A percentile compares a stretch with the other conserved stretches of the same genome.
These are phyloP conservation scores for Cordyceps tenuipes DNA, from an alignment of 2,329 filamentous ascomycete genomes.

Conservation along the genomic window DNA sequence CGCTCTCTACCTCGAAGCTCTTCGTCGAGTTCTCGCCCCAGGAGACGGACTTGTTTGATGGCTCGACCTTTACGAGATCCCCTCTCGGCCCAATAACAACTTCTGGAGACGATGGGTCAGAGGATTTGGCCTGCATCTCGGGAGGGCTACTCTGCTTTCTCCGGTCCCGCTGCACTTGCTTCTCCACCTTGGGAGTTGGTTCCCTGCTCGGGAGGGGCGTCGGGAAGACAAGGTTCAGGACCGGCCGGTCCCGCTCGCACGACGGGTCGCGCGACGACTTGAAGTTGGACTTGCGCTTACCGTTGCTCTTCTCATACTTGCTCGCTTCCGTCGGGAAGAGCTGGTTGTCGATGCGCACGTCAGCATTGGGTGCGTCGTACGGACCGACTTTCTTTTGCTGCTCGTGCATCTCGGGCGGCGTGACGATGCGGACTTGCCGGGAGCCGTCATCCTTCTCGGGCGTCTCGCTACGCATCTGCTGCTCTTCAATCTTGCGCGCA, in stretches of 20 bases:
- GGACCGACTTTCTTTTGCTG: conserved; percentile 33
- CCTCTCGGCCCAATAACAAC: conserved; percentile 32
- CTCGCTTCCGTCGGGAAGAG: conserved; percentile 44
- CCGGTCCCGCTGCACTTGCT: conserved; percentile 12
- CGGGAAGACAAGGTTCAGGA: conserved; percentile 53
- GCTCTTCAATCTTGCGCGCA: conserved; percentile 44
- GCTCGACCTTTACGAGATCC: conserved; percentile 33
- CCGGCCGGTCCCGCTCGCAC: conserved; percentile 45
- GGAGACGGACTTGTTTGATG: conserved; percentile 48
- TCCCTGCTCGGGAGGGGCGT: conserved; percentile 40
- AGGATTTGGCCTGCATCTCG: conserved; percentile 14
- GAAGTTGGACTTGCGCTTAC: conserved; percentile 25
- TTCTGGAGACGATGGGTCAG: conserved; percentile 22
- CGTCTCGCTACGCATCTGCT: conserved; percentile 44
- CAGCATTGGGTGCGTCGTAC: conserved; percentile 54
- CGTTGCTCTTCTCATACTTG: conserved; percentile 24
- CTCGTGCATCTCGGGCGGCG: conserved; percentile 38
- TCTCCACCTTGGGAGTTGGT: conserved; percentile 12
- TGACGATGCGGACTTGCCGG: conserved; percentile 39
- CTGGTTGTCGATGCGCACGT: conserved; percentile 52
- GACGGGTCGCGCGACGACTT: conserved; percentile 43
- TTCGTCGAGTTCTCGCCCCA: conserved; percentile 60
- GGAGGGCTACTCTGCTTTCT: background rate
- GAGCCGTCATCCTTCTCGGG: conserved; percentile 31
- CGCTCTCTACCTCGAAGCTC: conserved; percentile 53